phyloP scores from a whole-genome alignment of 2,329 filamentous ascomycete genomes.

The Leptographium flavum region DNA sequence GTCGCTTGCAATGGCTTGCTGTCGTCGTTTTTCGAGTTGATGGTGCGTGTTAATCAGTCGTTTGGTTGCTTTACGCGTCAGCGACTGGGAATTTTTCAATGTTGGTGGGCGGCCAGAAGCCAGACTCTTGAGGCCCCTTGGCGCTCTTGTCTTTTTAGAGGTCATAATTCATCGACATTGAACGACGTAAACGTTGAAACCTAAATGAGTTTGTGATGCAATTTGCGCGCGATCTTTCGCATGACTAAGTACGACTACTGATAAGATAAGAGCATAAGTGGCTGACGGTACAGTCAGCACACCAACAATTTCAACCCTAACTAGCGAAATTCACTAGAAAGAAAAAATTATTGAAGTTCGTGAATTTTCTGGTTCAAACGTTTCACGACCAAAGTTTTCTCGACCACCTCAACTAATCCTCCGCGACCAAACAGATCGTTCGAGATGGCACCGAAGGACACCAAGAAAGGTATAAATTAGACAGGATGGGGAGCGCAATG shows the following conservation, averaged over 20 bases:
- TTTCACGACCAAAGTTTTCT: slow-evolving; percentile 3
- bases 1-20: slow-evolving; percentile 39
- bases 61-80: slow-evolving; percentile 51
- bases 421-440: slow-evolving; percentile 12
- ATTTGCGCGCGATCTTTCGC: background rate
- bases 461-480: slow-evolving; percentile 23
- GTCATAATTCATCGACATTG: background rate
- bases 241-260: background rate
- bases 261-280: background rate
- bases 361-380: background rate
- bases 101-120: slow-evolving; percentile 42
- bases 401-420: slow-evolving; percentile 4
- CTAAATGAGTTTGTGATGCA: background rate
- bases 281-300: background rate
- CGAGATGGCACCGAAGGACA: slow-evolving; percentile 25
- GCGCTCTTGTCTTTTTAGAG: background rate
- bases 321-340: background rate
- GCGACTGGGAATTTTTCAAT: slow-evolving; percentile 35
- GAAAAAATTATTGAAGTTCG: slow-evolving; percentile 1
- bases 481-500: slow-evolving; percentile 2
- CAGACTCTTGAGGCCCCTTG: slow-evolving; percentile 24
- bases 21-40: slow-evolving; percentile 46
- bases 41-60: slow-evolving; percentile 52
- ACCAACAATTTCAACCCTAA: slow-evolving; percentile 1
- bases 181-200: background rate